Conservation (phyloP, 108 stramenopile genomes). For the Skeletonema menzelii region DNA sequence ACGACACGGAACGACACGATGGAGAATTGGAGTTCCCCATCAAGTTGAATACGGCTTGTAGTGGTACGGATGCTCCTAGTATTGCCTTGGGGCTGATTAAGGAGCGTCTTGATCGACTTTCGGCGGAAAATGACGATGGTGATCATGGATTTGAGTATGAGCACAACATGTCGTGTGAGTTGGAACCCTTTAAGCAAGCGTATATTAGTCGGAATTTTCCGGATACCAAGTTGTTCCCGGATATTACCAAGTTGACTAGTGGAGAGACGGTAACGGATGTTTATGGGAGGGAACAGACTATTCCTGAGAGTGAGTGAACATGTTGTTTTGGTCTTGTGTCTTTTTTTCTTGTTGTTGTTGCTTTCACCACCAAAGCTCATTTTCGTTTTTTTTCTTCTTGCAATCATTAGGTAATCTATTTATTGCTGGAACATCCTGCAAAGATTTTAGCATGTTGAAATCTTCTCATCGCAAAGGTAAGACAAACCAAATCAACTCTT, state of each 20-base stretch:
- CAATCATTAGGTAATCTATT: slow-evolving; percentile 45
- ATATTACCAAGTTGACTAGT: slow-evolving; percentile 65
- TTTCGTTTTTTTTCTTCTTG: not conserved
- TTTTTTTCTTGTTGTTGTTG: not conserved
- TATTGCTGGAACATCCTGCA: slow-evolving; percentile 80
- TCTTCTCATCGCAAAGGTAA: slow-evolving; percentile 43
- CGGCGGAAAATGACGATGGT: not conserved
- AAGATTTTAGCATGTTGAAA: slow-evolving; percentile 69
- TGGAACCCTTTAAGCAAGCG: slow-evolving; percentile 81
- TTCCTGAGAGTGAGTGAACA: slow-evolving; percentile 44
- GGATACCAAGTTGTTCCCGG: slow-evolving; percentile 56
- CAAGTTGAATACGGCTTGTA: slow-evolving; percentile 63
- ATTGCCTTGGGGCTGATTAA: slow-evolving; percentile 58
- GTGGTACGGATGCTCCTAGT: slow-evolving; percentile 75
- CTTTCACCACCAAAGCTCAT: not conserved
- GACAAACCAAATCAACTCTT: not conserved
- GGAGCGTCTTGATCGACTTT: slow-evolving; percentile 47
- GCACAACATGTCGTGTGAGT: slow-evolving; percentile 69
- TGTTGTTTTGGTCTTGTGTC: not conserved
- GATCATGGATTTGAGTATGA: slow-evolving; percentile 27
- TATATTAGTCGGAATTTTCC: slow-evolving; percentile 68
- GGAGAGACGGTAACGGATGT: slow-evolving; percentile 56
- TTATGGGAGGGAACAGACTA: slow-evolving; percentile 50
- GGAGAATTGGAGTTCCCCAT: slow-evolving; percentile 36
- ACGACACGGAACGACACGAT: slow-evolving; percentile 5